A percentile compares a stretch with the other conserved stretches of the same genome.
phyloP scores from a whole-genome alignment of 2,329 filamentous ascomycete genomes.

The Cercospora beticola region DNA sequence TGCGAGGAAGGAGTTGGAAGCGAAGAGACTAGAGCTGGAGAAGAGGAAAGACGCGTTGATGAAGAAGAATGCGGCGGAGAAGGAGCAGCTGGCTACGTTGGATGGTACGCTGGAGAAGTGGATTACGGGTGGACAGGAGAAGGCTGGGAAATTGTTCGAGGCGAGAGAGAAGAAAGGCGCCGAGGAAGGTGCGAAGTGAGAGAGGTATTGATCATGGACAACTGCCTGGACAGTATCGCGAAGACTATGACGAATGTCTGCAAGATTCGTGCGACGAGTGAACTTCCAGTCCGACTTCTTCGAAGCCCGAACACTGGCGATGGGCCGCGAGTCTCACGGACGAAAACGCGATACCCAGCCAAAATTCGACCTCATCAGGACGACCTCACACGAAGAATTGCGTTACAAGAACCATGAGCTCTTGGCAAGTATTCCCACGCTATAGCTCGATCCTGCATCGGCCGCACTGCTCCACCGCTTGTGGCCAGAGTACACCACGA shows the following conservation, averaged over 20 bases:
- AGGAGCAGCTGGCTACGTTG: slow-evolving; percentile 86
- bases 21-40: slow-evolving; percentile 65
- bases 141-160: slow-evolving; percentile 33
- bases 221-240: too few species aligned
- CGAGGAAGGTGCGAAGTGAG: slow-evolving; percentile 14
- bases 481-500: background rate
- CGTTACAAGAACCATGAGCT: background rate
- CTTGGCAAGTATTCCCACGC: background rate
- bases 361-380: background rate
- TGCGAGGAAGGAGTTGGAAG: slow-evolving; percentile 81
- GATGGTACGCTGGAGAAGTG: slow-evolving; percentile 78
- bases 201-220: background rate
- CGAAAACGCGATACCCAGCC: background rate
- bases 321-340: background rate
- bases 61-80: slow-evolving; percentile 83
- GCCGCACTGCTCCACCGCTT: too few species aligned
- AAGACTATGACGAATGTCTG: too few species aligned
- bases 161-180: slow-evolving; percentile 29
- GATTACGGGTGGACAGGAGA: slow-evolving; percentile 29
- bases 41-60: slow-evolving; percentile 68
- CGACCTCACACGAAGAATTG: background rate
- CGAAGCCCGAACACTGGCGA: background rate
- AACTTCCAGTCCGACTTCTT: background rate
- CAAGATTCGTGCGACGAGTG: background rate
- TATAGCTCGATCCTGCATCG: background rate